These are phyloP conservation scores for Lactarius vividus DNA, from an alignment of 768 basidiomycete species.

Conservation along the genomic window DNA sequence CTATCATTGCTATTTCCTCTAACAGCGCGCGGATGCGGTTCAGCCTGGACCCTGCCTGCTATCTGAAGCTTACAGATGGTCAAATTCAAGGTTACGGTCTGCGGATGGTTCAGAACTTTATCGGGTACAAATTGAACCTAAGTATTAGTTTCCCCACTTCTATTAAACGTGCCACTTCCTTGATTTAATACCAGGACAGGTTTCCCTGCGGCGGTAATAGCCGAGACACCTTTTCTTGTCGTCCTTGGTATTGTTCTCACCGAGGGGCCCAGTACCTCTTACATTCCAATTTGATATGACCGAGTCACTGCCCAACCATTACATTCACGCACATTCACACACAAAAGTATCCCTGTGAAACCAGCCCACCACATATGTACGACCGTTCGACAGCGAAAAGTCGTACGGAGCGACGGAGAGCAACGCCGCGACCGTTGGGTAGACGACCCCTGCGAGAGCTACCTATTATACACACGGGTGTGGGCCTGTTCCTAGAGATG, in stretches of 20 bases:
- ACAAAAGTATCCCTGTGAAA: not conserved
- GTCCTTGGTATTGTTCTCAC: slow-evolving; percentile 11
- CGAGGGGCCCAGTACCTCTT: not conserved
- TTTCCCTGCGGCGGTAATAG: not conserved
- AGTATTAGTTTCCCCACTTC: slow-evolving; percentile 2
- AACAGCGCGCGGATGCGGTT: slow-evolving; percentile 1
- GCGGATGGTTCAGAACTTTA: slow-evolving; percentile 7
- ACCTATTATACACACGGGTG: not conserved
- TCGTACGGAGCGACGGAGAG: slow-evolving; percentile 1
- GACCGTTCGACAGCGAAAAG: slow-evolving; percentile 13
- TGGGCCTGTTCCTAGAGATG: not conserved
- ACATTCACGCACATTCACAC: not conserved
- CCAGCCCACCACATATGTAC: slow-evolving; percentile 11
- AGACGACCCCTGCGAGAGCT: not conserved
- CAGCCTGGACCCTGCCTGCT: not conserved
- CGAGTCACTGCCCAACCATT: not conserved
- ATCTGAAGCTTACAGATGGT: not conserved
- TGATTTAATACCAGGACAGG: slow-evolving; percentile 14
- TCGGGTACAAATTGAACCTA: slow-evolving; percentile 23
- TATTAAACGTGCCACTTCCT: slow-evolving; percentile 18
- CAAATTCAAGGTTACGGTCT: not conserved
- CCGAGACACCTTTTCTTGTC: slow-evolving; percentile 6
- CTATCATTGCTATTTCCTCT: not conserved
- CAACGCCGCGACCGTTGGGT: slow-evolving; percentile 1
- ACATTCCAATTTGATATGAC: slow-evolving; percentile 13